These are phyloP conservation scores for Spirogloea muscicola DNA, from an alignment of 139 green algal species.

Conservation along the genomic window DNA sequence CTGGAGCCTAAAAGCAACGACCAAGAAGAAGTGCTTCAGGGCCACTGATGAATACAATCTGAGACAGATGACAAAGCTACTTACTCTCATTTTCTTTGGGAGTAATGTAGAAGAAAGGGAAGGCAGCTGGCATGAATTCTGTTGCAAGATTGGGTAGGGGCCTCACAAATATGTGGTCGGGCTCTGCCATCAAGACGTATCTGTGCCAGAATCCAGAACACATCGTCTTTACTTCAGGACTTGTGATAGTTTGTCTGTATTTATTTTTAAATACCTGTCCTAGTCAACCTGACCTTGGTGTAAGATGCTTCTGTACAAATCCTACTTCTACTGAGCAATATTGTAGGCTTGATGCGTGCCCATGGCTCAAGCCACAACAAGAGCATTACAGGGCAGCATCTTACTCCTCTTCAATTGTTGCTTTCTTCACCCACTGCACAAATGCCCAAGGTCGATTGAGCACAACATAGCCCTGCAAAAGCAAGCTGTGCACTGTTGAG, in stretches of 20 bases:
- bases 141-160: constrained; percentile 92
- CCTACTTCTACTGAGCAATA: too few relatives aligned
- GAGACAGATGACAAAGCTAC: background rate
- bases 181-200: constrained; percentile 92
- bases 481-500: too few relatives aligned
- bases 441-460: constrained; percentile 92
- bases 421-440: constrained; percentile 78
- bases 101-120: constrained; percentile 97
- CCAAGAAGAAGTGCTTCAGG: too few relatives aligned
- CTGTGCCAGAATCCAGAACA: constrained; percentile 3
- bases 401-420: constrained; percentile 34
- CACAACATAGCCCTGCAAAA: constrained; percentile 81
- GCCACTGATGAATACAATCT: too few relatives aligned
- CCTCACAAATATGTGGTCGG: constrained; percentile 90
- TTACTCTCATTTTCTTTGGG: constrained; percentile 32
- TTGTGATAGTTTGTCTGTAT: too few relatives aligned
- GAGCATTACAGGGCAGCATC: background rate
- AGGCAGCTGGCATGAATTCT: constrained; percentile 67
- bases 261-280: too few relatives aligned
- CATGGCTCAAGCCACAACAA: too few relatives aligned
- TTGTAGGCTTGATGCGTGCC: too few relatives aligned
- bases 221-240: too few relatives aligned
- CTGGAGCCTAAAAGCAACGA: too few relatives aligned
- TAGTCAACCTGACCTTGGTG: too few relatives aligned
- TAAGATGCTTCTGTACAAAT: too few relatives aligned